Percentiles rank a stretch among this genome's conserved stretches.
These are phyloP conservation scores for Pistacia integerrima DNA, from an alignment of 345 rosid genomes.

Conservation along the genomic window DNA sequence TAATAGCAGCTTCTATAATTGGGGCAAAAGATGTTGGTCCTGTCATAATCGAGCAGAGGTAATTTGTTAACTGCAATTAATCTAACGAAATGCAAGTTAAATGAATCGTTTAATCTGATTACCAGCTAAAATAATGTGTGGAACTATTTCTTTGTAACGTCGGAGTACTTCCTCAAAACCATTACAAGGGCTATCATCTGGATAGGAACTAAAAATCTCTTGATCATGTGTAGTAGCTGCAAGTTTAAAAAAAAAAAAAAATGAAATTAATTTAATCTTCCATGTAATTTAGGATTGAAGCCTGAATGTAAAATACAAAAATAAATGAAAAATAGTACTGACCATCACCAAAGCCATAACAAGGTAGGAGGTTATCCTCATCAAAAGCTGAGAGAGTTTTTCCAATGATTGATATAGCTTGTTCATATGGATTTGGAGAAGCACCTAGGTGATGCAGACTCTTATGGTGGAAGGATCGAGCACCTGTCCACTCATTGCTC, in stretches of 20 bases:
- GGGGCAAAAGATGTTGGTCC: constrained; percentile 69
- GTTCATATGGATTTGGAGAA: constrained; percentile 49
- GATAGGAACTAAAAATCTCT: constrained; percentile 52
- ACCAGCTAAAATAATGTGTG: constrained; percentile 44
- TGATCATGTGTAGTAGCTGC: constrained; percentile 57
- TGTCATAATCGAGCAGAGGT: constrained; percentile 8
- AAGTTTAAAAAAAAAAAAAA: neutral
- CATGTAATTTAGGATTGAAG: neutral
- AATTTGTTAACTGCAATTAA: neutral
- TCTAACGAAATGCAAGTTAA: neutral
- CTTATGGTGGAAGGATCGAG: constrained; percentile 39
- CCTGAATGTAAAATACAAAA: neutral
- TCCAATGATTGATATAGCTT: constrained; percentile 55
- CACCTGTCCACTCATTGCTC: constrained; percentile 81
- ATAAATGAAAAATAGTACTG: constrained; percentile 9
- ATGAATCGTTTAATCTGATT: constrained; percentile 1
- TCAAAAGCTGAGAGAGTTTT: constrained; percentile 52
- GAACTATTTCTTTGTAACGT: constrained; percentile 53
- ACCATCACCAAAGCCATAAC: constrained; percentile 63
- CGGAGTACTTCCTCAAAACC: constrained; percentile 54
- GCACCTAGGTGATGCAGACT: constrained; percentile 49
- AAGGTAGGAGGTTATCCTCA: constrained; percentile 56
- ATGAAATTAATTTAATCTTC: neutral
- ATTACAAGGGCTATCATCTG: constrained; percentile 40
- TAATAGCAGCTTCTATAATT: constrained; percentile 44